Evolutionary conservation across 208 protist genomes (phyloP).

Genomic region (Trypanosoma vivax): DNA sequence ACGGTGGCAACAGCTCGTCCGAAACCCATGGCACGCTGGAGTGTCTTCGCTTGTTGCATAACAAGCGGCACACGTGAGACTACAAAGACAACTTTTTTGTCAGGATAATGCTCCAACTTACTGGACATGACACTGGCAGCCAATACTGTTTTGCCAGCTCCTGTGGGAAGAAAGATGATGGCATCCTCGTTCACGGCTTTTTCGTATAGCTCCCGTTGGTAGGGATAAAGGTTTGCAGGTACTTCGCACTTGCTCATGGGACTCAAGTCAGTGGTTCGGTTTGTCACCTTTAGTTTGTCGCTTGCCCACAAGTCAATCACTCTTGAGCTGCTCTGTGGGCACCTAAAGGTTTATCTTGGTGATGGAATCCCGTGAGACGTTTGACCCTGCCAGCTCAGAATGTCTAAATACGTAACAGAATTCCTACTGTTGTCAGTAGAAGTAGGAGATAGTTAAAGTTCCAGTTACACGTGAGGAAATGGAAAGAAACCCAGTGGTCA

Average conservation of each 20-base stretch:
- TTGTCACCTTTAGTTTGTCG: too few species aligned
- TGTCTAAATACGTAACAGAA: not conserved
- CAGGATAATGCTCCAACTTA: slow-evolving; percentile 9
- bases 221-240: slow-evolving; percentile 19
- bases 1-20: slow-evolving; percentile 4
- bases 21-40: slow-evolving; percentile 9
- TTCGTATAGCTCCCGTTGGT: slow-evolving; percentile 47
- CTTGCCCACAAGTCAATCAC: too few species aligned
- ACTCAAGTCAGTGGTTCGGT: too few species aligned
- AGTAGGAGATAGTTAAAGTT: too few species aligned
- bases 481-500: too few species aligned
- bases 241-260: too few species aligned
- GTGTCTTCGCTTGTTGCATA: slow-evolving; percentile 21
- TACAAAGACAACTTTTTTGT: slow-evolving; percentile 40
- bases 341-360: too few species aligned
- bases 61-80: slow-evolving; percentile 36
- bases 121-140: slow-evolving; percentile 19
- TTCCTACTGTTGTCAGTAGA: too few species aligned
- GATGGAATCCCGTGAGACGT: too few species aligned
- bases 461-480: too few species aligned
- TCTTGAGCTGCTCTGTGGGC: too few species aligned
- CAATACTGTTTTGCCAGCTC: slow-evolving; percentile 61
- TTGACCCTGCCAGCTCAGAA: too few species aligned
- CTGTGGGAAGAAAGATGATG: slow-evolving; percentile 48
- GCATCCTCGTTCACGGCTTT: slow-evolving; percentile 22